Evolutionary conservation across 73 alveolate species (phyloP).

Genomic region (Breviolum minutum): DNA sequence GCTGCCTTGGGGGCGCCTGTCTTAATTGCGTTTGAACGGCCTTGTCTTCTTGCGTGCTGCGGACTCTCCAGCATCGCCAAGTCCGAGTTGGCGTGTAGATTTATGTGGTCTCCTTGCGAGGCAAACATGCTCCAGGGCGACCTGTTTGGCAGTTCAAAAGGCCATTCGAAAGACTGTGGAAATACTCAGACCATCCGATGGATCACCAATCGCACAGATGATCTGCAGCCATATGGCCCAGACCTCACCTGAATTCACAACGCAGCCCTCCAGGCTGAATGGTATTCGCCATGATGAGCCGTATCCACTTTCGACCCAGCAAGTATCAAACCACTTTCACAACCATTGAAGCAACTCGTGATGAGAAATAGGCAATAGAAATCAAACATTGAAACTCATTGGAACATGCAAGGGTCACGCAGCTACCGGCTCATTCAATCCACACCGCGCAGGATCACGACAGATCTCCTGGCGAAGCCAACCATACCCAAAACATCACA

Average conservation of each 20-base stretch:
- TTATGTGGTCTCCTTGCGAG: not conserved
- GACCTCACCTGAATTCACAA: slow-evolving; percentile 22
- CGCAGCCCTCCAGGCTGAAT: slow-evolving; percentile 52
- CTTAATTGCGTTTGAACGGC: not conserved
- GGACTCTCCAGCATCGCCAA: slow-evolving; percentile 10
- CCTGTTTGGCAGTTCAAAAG: slow-evolving; percentile 19
- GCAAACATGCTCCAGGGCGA: slow-evolving; percentile 9
- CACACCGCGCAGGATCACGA: slow-evolving; percentile 40
- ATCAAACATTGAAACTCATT: too few species aligned
- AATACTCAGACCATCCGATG: not conserved
- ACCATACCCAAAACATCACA: too few species aligned
- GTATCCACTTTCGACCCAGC: slow-evolving; percentile 6
- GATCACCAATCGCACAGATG: not conserved
- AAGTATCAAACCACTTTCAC: not conserved
- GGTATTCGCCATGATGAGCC: not conserved
- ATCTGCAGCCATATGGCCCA: slow-evolving; percentile 26
- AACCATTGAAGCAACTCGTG: too few species aligned
- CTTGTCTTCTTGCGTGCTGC: not conserved
- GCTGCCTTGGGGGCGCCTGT: not conserved
- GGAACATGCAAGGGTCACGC: not conserved
- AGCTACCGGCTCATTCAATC: slow-evolving; percentile 8
- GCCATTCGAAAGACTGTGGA: slow-evolving; percentile 37
- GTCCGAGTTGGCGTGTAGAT: not conserved
- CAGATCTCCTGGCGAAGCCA: too few species aligned
- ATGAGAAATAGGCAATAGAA: too few species aligned